phyloP scores from a whole-genome alignment of 768 basidiomycete genomes.

The Boletus eberwhitei region DNA sequence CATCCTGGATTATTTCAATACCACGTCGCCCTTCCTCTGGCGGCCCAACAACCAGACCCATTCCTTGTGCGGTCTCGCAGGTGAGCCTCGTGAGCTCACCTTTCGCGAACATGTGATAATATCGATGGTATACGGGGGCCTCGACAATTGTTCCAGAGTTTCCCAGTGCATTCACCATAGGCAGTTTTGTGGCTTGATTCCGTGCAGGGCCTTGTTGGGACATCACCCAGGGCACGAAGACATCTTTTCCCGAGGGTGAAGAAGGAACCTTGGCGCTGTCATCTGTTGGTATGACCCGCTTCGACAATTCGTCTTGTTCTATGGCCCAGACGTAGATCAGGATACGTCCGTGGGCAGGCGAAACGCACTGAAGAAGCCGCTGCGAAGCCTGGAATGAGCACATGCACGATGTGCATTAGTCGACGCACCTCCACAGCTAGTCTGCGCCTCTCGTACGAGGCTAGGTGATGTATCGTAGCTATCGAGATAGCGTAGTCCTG shows the following conservation, averaged over 20 bases:
- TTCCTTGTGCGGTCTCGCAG: conserved; percentile 53
- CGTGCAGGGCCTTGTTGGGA: conserved; percentile 33
- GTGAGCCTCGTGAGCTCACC: conserved; percentile 73
- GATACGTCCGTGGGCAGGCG: conserved; percentile 67
- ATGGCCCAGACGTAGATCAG: conserved; percentile 97
- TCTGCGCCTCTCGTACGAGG: conserved; percentile 70
- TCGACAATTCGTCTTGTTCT: conserved; percentile 86
- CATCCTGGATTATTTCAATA: conserved; percentile 65
- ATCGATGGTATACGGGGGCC: conserved; percentile 67
- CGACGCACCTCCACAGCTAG: conserved; percentile 65
- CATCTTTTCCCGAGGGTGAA: conserved; percentile 58
- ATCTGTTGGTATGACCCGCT: conserved; percentile 53
- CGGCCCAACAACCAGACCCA: conserved; percentile 53
- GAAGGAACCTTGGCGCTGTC: not conserved
- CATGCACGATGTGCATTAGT: not conserved
- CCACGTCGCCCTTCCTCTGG: conserved; percentile 36
- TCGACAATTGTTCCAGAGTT: conserved; percentile 2
- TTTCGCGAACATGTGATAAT: conserved; percentile 92
- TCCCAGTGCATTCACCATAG: not conserved
- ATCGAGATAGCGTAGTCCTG: conserved; percentile 97
- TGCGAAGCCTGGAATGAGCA: conserved; percentile 24
- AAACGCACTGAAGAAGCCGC: conserved; percentile 64
- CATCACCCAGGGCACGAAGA: conserved; percentile 87
- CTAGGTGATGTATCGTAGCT: conserved; percentile 95
- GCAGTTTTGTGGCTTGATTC: conserved; percentile 12